Base-by-base conservation (phyloP, 2,329 filamentous ascomycete species). In the Sarocladium oryzae region DNA sequence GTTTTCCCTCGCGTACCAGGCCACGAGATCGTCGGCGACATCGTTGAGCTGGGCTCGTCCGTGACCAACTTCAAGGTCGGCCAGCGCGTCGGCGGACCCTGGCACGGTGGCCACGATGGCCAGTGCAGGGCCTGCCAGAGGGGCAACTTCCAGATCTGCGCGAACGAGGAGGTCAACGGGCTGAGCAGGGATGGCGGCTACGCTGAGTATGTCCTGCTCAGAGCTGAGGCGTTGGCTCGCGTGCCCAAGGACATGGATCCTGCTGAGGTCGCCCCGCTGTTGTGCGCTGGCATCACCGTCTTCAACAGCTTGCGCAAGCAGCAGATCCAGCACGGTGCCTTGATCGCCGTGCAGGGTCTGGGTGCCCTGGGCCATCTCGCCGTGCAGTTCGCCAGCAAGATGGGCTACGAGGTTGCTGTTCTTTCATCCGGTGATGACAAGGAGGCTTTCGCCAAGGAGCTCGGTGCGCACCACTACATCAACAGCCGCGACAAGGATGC, bases 331-430 rank as follows among this genome's bases (percentile, higher is more conserved):
- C 73, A 76, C 52, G 79, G 79, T 9, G 70, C 66, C n/a, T 55
- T 75, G 0, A 75, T 82, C 1, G 79, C 78, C 20, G 61, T 83
- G 20, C 82, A 91, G 55, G 88, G 86, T 13, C 73, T 92, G 2
- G 83, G 89, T 49, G 88, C 88, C 2, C 74, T 91, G 0, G 88
- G 88, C 2, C 88, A 92, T 65, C 65, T 92, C 26, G 88, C 86
- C 0, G 82, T 91, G 26, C 86, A 90, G 63, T 91, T 85, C 63
- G 86, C 86, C 4, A 73, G 73, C 48, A 82, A 83, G 66, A 89
- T 90, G 86, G 88, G 88, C 4, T 90, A 85, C 66, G 76, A 80
- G 53, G 81, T 88, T 4, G 81, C 81, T 2, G 88, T 85, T 0
- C 74, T 91, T 49, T 85, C 81, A 9, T 78, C 80, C 0, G 81